phyloP scores from a whole-genome alignment of 2,329 filamentous ascomycete genomes.

The Coniochaeta pulveracea region DNA sequence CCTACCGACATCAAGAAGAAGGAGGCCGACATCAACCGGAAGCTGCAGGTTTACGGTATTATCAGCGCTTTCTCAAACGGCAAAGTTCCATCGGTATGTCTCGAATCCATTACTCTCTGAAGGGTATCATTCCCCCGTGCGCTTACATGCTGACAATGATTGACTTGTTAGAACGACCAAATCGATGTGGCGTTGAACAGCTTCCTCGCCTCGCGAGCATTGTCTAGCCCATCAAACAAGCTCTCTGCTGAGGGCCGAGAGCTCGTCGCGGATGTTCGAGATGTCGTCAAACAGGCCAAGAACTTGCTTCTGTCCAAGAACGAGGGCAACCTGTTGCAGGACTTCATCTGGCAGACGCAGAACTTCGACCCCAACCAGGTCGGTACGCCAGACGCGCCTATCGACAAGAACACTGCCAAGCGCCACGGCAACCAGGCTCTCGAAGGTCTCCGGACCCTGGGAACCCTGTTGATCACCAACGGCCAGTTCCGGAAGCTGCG shows the following conservation, averaged over 20 bases:
- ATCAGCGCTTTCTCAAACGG: slow-evolving; percentile 72
- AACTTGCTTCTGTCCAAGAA: slow-evolving; percentile 85
- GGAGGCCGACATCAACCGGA: slow-evolving; percentile 81
- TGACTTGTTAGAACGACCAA: slow-evolving; percentile 62
- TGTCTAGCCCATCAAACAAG: slow-evolving; percentile 60
- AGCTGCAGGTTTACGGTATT: slow-evolving; percentile 93
- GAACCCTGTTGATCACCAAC: slow-evolving; percentile 84
- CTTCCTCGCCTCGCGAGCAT: slow-evolving; percentile 59
- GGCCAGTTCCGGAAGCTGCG: slow-evolving; percentile 88
- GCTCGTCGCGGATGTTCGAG: slow-evolving; percentile 66
- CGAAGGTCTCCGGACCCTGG: slow-evolving; percentile 77
- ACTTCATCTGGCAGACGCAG: slow-evolving; percentile 93
- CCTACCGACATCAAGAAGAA: slow-evolving; percentile 64
- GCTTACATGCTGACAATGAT: slow-evolving; percentile 8
- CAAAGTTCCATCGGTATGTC: slow-evolving; percentile 77
- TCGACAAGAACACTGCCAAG: slow-evolving; percentile 66
- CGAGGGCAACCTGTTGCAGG: slow-evolving; percentile 83
- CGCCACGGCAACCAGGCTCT: slow-evolving; percentile 77
- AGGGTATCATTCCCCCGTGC: too few species aligned
- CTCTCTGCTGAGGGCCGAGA: slow-evolving; percentile 72
- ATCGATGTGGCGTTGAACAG: slow-evolving; percentile 93
- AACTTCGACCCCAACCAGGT: slow-evolving; percentile 56
- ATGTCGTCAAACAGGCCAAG: slow-evolving; percentile 79
- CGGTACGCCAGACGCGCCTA: slow-evolving; percentile 48
- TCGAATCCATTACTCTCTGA: not conserved